These are phyloP conservation scores for Acer negundo DNA, from an alignment of 345 rosid genomes.

Conservation along the genomic window DNA sequence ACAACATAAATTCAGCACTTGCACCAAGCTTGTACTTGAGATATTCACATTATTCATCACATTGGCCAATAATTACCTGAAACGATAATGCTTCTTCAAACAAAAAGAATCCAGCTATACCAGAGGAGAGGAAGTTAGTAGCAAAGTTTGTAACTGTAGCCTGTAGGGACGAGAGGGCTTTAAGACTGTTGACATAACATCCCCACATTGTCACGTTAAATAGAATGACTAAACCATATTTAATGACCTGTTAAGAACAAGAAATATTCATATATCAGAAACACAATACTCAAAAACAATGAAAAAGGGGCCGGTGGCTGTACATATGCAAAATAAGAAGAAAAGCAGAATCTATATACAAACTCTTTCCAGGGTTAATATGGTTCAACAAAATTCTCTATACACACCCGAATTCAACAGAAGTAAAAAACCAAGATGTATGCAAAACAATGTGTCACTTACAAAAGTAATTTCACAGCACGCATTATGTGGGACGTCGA, in stretches of 20 bases:
- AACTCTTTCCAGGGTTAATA: background rate
- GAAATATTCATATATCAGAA: background rate
- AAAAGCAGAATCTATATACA: background rate
- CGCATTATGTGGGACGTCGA: no score
- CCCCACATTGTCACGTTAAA: constrained; percentile 91
- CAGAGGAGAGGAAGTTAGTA: constrained; percentile 81
- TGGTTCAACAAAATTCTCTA: background rate
- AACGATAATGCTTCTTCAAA: constrained; percentile 60
- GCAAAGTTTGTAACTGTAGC: constrained; percentile 88
- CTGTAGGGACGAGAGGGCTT: constrained; percentile 84
- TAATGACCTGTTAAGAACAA: constrained; percentile 44
- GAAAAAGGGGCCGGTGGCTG: background rate
- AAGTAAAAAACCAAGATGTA: background rate
- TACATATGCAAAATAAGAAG: background rate
- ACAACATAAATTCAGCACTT: background rate
- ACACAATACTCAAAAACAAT: background rate
- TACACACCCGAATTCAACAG: background rate
- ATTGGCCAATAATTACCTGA: constrained; percentile 40
- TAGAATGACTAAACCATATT: constrained; percentile 57
- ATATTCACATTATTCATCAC: background rate
- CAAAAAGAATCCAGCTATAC: constrained; percentile 76
- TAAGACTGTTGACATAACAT: constrained; percentile 86
- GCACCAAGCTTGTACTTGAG: background rate
- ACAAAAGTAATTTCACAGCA: background rate
- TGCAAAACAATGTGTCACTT: background rate